Evolutionary conservation across 768 basidiomycete species (phyloP), one percentile per base, ranked within the genome.

Genomic region (Mycena floridula): DNA sequence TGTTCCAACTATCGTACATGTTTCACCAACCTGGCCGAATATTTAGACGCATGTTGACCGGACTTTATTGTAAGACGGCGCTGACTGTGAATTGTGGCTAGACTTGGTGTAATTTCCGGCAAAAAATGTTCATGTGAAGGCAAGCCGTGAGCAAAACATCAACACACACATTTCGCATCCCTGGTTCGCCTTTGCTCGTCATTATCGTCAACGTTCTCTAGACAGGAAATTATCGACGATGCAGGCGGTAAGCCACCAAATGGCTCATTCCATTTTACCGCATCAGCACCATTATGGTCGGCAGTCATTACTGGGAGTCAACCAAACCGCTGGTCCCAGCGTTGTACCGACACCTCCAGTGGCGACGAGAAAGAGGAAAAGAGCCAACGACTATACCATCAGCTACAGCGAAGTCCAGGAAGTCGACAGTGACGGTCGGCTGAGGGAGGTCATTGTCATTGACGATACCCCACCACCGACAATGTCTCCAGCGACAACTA

Each of bases 381-480:
- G 87, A 60, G 74, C 82, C 24, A 82, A 84, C 55, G 84, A 87
- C 55, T 86, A 76, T 62, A 84, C 82, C 20, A 83, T 91, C 64
- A 84, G 77, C 69, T 91, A 89, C 71, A 88, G 84, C 59, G 88
- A 91, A 61, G 86, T 89, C 30, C 82, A 90, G 56, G 89, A 92
- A 67, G 76, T 90, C 60, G 89, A 92, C 66, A 74, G 71, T 54
- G 70, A 83, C 40, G 89, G 89, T 49, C 70, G 74, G 53, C 71
- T 89, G 28, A 70, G 89, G 43, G 89, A 92, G 63, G 85, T 92
- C 60, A 92, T 93, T 64, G 84, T 93, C 55, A 90, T 93, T 63
- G 90, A 93, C 55, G 90, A 93, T 68, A 91, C 90, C 36, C 89
- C 89, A 27, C 89, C 89, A 35, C 78, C 82, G 44, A 88, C 89